Evolutionary conservation across 441 rosid species (phyloP).

Genomic region (Metrosideros polymorpha): DNA sequence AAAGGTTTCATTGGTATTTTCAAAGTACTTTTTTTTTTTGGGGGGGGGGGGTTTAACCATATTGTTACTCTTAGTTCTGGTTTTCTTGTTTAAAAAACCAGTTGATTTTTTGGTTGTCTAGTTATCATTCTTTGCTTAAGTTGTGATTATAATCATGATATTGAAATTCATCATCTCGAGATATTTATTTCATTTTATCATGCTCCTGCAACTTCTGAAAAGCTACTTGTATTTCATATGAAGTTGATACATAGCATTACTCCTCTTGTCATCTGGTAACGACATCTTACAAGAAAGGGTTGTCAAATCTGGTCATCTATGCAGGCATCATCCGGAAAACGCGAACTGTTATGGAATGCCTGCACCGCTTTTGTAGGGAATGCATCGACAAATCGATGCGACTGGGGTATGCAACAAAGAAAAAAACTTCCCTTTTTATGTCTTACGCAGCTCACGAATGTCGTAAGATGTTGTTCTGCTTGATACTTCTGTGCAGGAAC

Average conservation of each 20-base stretch:
- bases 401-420: conserved; percentile 55
- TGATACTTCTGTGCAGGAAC: conserved; percentile 51
- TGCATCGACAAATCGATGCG: conserved; percentile 99
- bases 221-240: background rate
- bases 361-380: conserved; percentile 93
- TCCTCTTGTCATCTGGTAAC: background rate
- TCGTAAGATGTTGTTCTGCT: background rate
- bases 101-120: background rate
- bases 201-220: background rate
- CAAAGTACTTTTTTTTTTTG: background rate
- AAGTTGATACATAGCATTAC: background rate
- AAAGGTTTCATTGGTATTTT: background rate
- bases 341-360: conserved; percentile 93
- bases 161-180: background rate
- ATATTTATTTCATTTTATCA: background rate
- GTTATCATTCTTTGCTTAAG: background rate
- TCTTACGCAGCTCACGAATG: background rate
- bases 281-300: background rate
- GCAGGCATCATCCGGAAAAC: conserved; percentile 95
- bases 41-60: background rate
- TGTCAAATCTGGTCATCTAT: background rate
- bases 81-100: background rate
- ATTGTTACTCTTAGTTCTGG: background rate
- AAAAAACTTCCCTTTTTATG: background rate
- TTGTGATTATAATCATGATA: background rate